Evolutionary conservation across 352 stramenopile species (phyloP), one percentile per base, ranked within the genome.

Genomic region (Pythium phragmitis): DNA sequence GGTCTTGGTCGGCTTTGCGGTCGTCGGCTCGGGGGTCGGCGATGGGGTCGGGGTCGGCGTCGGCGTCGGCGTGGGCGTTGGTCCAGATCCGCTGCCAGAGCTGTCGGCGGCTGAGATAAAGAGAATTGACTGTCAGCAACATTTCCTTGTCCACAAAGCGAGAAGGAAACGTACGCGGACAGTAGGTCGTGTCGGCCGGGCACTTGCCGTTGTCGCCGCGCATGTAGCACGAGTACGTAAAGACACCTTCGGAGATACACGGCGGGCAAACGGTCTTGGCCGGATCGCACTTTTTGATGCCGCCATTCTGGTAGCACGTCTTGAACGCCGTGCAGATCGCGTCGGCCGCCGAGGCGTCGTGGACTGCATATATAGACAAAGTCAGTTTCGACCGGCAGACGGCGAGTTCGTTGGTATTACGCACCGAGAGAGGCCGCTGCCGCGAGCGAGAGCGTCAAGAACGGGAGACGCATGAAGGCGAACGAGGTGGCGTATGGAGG

Each of bases 141-240:
- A 13, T 13, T 9, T 5, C 6, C 42, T 3, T 28, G 3, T 3
- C 42, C 4, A 30, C 37, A 39, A 49, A 39, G 11, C 12, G 13
- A 47, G 17, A 39, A 6, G 3, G 4, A 4, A 13, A 66, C 50
- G 49, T 60, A 66, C 59, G 28, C 7, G 36, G n/a, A 42, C 59
- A 66, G 39, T 59, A 37, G 7, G 50, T 66, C 7, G 59, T 66
- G 16, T 47, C 59, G 7, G 28, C 14, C 6, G 59, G 59, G 19
- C 59, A 66, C 26, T 53, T 54, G 49, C 43, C 43, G 50, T 66
- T 30, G 49, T 54, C 39, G 21, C 52, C 59, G 26, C 42, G 28
- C 21, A 58, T 46, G 59, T 66, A 66, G 59, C 59, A 66, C 41
- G 51, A 58, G 50, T 66, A 66, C 23, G 48, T 59, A 17, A 65